Percentiles rank a stretch among this genome's conserved stretches.
phyloP scores from a whole-genome alignment of 352 stramenopile species.

The Pythium rishiriense region DNA sequence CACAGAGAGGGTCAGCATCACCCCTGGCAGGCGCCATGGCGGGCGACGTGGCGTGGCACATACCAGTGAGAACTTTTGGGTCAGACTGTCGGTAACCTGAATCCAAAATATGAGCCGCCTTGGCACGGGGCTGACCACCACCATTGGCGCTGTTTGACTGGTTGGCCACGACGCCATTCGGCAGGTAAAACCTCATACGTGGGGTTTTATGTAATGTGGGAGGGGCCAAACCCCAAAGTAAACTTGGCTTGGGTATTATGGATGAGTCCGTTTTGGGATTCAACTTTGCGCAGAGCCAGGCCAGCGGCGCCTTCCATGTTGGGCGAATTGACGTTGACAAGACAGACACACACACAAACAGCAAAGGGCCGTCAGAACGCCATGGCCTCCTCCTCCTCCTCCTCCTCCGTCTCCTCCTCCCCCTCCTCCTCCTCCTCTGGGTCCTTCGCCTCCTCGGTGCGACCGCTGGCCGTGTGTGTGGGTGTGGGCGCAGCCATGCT shows the following conservation, averaged over 20 bases:
- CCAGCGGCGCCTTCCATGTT: background rate
- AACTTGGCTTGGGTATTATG: background rate
- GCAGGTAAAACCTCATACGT: conserved; percentile 9
- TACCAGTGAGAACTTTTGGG: conserved; percentile 63
- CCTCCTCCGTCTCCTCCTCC: background rate
- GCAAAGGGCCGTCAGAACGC: background rate
- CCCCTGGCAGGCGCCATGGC: background rate
- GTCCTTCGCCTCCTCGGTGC: background rate
- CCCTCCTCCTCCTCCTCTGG: background rate
- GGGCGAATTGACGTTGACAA: conserved; percentile 19
- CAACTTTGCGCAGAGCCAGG: conserved; percentile 11
- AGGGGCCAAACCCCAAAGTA: conserved; percentile 2
- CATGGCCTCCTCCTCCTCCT: background rate
- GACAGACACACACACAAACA: conserved; percentile 4
- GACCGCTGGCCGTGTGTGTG: conserved; percentile 55
- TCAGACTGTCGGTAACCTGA: conserved; percentile 91
- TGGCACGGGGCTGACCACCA: background rate
- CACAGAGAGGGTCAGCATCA: background rate
- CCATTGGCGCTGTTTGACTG: background rate
- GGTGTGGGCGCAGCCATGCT: conserved; percentile 74
- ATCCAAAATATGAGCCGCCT: conserved; percentile 65
- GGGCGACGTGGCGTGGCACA: conserved; percentile 30
- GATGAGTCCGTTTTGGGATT: conserved; percentile 1
- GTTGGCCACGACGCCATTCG: conserved; percentile 21
- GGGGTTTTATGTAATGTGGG: conserved; percentile 11